These are phyloP conservation scores for Anacardium occidentale DNA, from an alignment of 345 rosid species.

Conservation along the genomic window DNA sequence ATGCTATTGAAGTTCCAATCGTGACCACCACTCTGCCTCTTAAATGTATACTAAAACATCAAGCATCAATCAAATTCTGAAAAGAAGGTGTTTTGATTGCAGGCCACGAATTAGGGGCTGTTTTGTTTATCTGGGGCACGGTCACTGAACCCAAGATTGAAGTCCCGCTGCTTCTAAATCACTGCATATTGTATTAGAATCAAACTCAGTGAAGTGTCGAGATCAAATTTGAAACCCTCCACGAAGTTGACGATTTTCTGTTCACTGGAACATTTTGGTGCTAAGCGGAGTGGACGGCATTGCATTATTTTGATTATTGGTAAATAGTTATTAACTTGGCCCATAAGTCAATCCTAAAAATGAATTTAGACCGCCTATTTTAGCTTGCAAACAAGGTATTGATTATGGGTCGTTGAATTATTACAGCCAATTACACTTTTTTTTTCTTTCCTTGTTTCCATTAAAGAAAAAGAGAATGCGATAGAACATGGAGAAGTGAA, in stretches of 20 bases:
- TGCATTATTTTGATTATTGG: neutral
- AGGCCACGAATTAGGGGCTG: constrained; percentile 64
- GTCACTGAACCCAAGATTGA: constrained; percentile 42
- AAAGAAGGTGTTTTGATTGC: constrained; percentile 70
- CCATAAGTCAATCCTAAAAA: neutral
- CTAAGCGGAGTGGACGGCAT: too few relatives aligned
- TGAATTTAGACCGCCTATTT: constrained; percentile 4
- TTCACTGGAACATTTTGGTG: neutral
- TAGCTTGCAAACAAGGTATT: neutral
- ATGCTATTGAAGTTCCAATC: constrained; percentile 84
- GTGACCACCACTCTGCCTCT: constrained; percentile 86
- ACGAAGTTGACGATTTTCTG: neutral
- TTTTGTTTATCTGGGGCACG: constrained; percentile 60
- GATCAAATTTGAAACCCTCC: neutral
- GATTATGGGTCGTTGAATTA: neutral
- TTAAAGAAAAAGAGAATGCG: too few relatives aligned
- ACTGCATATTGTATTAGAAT: constrained; percentile 47
- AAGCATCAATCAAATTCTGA: constrained; percentile 3
- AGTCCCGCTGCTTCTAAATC: constrained; percentile 56
- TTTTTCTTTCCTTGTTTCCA: too few relatives aligned
- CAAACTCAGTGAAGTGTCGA: constrained; percentile 6
- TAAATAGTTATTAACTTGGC: neutral
- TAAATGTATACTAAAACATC: constrained; percentile 64
- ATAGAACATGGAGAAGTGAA: too few relatives aligned
- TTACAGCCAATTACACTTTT: neutral